These are phyloP conservation scores for Blastobotrys americana DNA, from an alignment of 805 yeast genomes.

Conservation along the genomic window DNA sequence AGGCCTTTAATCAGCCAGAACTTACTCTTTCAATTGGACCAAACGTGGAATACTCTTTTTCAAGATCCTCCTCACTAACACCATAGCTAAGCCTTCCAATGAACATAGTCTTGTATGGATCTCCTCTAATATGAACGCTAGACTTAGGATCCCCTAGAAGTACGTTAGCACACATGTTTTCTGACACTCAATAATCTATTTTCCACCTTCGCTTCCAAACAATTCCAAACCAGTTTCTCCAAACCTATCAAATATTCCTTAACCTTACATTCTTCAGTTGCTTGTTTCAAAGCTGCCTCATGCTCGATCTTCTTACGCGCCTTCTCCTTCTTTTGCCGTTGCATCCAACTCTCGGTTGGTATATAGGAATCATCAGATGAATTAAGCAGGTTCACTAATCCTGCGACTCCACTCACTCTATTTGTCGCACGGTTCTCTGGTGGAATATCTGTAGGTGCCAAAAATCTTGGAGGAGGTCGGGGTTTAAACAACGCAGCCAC, in stretches of 20 bases:
- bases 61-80: constrained; percentile 60
- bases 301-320: constrained; percentile 21
- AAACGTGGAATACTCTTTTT: constrained; percentile 50
- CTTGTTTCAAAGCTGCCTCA: constrained; percentile 32
- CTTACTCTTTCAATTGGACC: constrained; percentile 57
- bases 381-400: constrained; percentile 25
- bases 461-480: constrained; percentile 46
- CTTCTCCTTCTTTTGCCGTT: constrained; percentile 26
- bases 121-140: constrained; percentile 55
- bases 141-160: constrained; percentile 43
- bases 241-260: not conserved
- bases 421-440: constrained; percentile 43
- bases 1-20: too few species aligned
- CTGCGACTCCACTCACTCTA: constrained; percentile 41
- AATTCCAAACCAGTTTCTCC: too few species aligned
- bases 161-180: too few species aligned
- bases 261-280: constrained; percentile 22
- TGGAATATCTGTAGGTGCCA: constrained; percentile 44
- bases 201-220: too few species aligned
- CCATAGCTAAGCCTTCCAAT: constrained; percentile 63
- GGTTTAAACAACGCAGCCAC: constrained; percentile 51
- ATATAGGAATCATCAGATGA: constrained; percentile 23
- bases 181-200: too few species aligned
- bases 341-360: constrained; percentile 31
- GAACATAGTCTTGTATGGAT: constrained; percentile 74